Evolutionary conservation across 2,329 filamentous ascomycete species (phyloP).

Genomic region (Dactylellina sp.): DNA sequence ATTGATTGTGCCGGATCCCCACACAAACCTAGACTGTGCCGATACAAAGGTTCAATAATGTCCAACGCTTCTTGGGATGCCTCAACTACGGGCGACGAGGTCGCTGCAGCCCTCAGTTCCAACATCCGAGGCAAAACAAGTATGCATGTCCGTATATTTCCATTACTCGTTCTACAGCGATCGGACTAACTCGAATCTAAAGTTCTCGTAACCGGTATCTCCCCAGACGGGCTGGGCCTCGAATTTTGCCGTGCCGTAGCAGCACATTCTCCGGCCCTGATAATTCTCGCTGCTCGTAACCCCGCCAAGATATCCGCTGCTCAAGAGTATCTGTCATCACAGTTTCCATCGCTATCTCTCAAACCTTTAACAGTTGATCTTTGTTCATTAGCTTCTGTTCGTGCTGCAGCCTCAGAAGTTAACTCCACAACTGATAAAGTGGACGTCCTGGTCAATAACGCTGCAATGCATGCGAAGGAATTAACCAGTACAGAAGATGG

Average conservation of each 20-base stretch:
- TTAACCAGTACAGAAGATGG: conserved; percentile 62
- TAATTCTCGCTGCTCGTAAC: conserved; percentile 67
- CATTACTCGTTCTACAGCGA: neutral
- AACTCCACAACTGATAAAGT: conserved; percentile 62
- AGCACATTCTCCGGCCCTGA: conserved; percentile 63
- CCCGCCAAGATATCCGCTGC: conserved; percentile 64
- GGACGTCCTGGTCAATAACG: conserved; percentile 66
- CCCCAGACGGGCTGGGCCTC: conserved; percentile 64
- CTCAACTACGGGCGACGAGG: conserved; percentile 53
- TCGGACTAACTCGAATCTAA: neutral
- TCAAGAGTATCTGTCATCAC: conserved; percentile 62
- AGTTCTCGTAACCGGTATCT: conserved; percentile 66
- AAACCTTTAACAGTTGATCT: conserved; percentile 64
- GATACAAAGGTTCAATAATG: conserved; percentile 44
- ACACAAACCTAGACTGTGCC: no score
- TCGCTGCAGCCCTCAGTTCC: conserved; percentile 34
- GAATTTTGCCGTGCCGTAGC: conserved; percentile 64
- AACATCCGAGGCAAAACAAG: conserved; percentile 49
- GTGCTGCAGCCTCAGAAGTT: conserved; percentile 64
- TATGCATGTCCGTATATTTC: conserved; percentile 2
- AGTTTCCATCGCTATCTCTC: conserved; percentile 62
- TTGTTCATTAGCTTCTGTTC: conserved; percentile 64
- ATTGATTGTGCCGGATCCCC: no score
- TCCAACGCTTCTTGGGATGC: conserved; percentile 44
- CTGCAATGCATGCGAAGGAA: conserved; percentile 62